phyloP scores from a whole-genome alignment of 129 eudicot genomes.

The Chrysanthemum makinoi region DNA sequence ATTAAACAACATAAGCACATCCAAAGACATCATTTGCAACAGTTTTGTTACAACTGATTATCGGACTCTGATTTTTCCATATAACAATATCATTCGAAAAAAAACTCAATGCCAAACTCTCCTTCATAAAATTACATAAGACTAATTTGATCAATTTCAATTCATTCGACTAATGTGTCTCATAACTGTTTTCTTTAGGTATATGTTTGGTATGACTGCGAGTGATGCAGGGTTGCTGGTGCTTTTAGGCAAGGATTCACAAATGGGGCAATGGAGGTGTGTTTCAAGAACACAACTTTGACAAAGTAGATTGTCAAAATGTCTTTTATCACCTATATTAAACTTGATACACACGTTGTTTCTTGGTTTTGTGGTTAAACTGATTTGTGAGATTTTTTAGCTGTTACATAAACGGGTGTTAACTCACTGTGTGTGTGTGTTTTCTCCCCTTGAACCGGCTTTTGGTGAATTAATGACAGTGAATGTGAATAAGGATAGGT shows the following conservation, averaged over 20 bases:
- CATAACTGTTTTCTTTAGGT: conserved; percentile 36
- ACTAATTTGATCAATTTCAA: background rate
- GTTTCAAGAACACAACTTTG: conserved; percentile 42
- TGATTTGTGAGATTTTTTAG: conserved; percentile 7
- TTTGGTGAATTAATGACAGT: conserved; percentile 29
- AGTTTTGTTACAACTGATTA: too few species aligned
- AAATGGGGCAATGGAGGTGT: conserved; percentile 65
- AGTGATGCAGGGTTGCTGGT: conserved; percentile 58
- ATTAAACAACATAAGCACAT: too few species aligned
- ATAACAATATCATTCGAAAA: too few species aligned
- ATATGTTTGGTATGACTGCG: conserved; percentile 57
- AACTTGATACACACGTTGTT: background rate
- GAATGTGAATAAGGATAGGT: conserved; percentile 27
- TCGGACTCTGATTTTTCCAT: too few species aligned
- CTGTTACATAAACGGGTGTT: conserved; percentile 18
- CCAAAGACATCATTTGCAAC: too few species aligned
- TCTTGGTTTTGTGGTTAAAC: conserved; percentile 3
- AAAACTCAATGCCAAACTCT: too few species aligned
- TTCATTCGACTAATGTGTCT: background rate
- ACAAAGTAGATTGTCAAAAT: conserved; percentile 12
- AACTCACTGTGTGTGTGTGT: background rate
- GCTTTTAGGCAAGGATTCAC: conserved; percentile 60
- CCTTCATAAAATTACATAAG: background rate
- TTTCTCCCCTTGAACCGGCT: conserved; percentile 31
- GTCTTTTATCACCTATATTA: background rate